phyloP scores from a whole-genome alignment of 2,329 filamentous ascomycete species.

The Colletotrichum tropicicola region DNA sequence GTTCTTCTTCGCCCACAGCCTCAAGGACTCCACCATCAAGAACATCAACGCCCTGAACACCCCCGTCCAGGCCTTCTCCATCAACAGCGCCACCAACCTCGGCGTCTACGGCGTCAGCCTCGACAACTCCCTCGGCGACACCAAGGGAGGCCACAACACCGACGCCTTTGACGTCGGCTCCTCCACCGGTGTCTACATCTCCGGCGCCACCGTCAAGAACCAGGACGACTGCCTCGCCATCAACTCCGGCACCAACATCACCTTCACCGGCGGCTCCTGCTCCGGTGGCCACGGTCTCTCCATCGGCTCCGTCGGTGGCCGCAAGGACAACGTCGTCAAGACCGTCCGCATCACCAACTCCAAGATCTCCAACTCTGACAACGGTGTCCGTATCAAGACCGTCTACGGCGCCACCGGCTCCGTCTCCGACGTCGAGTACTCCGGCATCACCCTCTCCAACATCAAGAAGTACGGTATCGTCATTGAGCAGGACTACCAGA shows the following conservation, averaged over 20 bases:
- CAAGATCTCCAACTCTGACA: constrained; percentile 60
- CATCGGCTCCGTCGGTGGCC: constrained; percentile 55
- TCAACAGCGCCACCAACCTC: constrained; percentile 45
- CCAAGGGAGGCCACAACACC: constrained; percentile 57
- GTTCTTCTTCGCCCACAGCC: constrained; percentile 60
- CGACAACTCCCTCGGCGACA: constrained; percentile 48
- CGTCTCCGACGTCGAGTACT: constrained; percentile 53
- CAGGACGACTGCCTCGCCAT: constrained; percentile 70
- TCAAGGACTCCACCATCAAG: constrained; percentile 47
- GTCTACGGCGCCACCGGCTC: constrained; percentile 53
- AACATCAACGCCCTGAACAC: constrained; percentile 51
- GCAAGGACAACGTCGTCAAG: constrained; percentile 60
- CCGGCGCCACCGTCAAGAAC: constrained; percentile 63
- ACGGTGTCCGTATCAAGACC: constrained; percentile 62
- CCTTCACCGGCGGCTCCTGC: constrained; percentile 54
- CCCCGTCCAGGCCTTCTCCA: constrained; percentile 51
- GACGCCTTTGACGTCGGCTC: constrained; percentile 67
- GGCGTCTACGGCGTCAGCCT: constrained; percentile 45
- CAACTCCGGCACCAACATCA: constrained; percentile 61
- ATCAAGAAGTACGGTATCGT: constrained; percentile 51
- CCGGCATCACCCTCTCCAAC: constrained; percentile 49
- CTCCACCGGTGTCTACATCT: constrained; percentile 59
- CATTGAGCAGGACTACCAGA: constrained; percentile 57
- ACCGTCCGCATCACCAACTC: constrained; percentile 58
- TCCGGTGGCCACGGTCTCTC: constrained; percentile 53